Evolutionary conservation across 2,329 filamentous ascomycete genomes (phyloP), one percentile per base, ranked within the genome.

Genomic region (Fusarium sp.): DNA sequence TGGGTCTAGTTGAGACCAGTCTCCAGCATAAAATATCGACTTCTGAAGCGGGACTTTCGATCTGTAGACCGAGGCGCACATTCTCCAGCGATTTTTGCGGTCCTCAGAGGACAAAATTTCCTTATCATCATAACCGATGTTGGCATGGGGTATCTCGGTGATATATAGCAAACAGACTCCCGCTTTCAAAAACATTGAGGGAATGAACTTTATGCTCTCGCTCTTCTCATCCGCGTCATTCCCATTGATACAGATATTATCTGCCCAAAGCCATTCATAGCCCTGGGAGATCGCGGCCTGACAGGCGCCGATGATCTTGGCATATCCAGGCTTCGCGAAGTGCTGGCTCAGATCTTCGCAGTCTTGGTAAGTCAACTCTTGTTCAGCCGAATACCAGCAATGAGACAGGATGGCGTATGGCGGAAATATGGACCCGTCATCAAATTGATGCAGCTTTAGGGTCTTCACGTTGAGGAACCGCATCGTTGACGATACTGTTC

Each of bases 131-230:
- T 5, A 4, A 4, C 30, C 13, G 4, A n/a, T 32, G 6, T 44
- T 30, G 0, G 37, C 44, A 15, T 26, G 86, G 89, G 1, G 82
- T 80, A 60, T 23, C 2, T 53, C 60, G 26, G 26, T 48, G 1
- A 60, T 7, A n/a, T 64, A 64, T 0, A 23, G 17, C 10, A 64
- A 9, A 10, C 56, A 53, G n/a, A 52, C 7, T 1, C 11, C 14
- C 10, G 60, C 30, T 3, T 11, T 3, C 4, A 3, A 2, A 23
- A 53, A 53, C 14, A 32, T 32, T 3, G 27, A 42, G 33, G 30
- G 3, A n/a, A 48, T 4, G 0, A 1, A 38, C 3, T 42, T 49
- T 1, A 32, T 5, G 10, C 42, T 15, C 20, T 61, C 35, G 4
- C 8, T 3, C 8, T 38, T 27, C n/a, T 60, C 56, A 12, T 13